These are phyloP conservation scores for Pulchroboletus neoregius DNA, from an alignment of 1,284 basidiomycete species.

Conservation along the genomic window DNA sequence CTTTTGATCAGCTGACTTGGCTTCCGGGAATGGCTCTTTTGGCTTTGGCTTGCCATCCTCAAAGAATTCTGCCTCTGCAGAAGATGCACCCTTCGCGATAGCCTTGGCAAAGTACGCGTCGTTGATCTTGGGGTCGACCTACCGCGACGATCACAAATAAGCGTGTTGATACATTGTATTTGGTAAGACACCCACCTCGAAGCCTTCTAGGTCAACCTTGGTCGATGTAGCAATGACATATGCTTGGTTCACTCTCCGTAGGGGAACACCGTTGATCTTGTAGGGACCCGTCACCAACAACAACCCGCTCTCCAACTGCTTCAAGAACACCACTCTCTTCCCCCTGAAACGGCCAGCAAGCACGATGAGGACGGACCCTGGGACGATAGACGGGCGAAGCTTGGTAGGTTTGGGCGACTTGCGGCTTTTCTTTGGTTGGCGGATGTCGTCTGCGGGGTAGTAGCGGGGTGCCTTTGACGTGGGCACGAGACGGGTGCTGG, in stretches of 20 bases:
- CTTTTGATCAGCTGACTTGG: constrained; percentile 94
- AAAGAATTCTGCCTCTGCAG: constrained; percentile 96
- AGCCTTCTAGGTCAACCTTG: constrained; percentile 80
- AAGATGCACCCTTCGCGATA: constrained; percentile 60
- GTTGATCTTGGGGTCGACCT: constrained; percentile 88
- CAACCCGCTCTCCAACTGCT: constrained; percentile 92
- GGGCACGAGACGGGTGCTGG: constrained; percentile 82
- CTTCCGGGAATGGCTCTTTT: constrained; percentile 88
- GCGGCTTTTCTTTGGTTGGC: constrained; percentile 86
- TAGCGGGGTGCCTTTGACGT: constrained; percentile 87
- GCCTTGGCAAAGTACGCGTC: constrained; percentile 95
- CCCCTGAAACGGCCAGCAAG: constrained; percentile 98
- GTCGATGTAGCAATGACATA: constrained; percentile 99
- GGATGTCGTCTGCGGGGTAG: constrained; percentile 97
- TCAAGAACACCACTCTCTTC: constrained; percentile 98
- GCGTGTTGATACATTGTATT: constrained; percentile 12
- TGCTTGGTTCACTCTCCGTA: constrained; percentile 98
- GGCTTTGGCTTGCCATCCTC: constrained; percentile 89
- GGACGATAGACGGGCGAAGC: constrained; percentile 87
- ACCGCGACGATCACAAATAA: constrained; percentile 6
- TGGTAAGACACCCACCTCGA: constrained; percentile 52
- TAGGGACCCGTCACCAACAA: constrained; percentile 96
- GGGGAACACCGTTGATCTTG: constrained; percentile 98
- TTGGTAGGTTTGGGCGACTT: constrained; percentile 77
- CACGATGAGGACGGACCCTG: constrained; percentile 94